Percentiles rank a stretch among this genome's conserved stretches.
These are phyloP conservation scores for Chaetothyriales sp. DNA, from an alignment of 2,329 filamentous ascomycete species.

Conservation along the genomic window DNA sequence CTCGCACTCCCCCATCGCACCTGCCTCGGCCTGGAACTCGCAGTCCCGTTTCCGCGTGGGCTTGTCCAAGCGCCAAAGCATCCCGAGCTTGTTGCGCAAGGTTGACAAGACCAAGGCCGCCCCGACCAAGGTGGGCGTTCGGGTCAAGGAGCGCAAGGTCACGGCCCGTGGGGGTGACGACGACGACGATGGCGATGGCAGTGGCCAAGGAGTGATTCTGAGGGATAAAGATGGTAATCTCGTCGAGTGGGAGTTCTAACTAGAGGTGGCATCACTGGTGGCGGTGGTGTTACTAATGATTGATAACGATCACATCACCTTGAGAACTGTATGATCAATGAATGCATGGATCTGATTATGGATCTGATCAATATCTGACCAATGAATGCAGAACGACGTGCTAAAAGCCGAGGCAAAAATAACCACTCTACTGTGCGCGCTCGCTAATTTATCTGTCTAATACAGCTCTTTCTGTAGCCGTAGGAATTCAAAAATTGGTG, in stretches of 20 bases:
- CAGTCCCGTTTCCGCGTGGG: slow-evolving; percentile 13
- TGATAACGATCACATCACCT: too few species aligned
- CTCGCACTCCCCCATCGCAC: slow-evolving; percentile 15
- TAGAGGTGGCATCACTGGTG: too few species aligned
- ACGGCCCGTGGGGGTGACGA: slow-evolving; percentile 6
- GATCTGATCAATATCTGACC: too few species aligned
- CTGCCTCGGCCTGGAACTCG: not conserved
- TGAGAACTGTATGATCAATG: not conserved
- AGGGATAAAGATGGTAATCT: slow-evolving; percentile 17
- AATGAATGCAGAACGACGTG: too few species aligned
- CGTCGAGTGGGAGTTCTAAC: slow-evolving; percentile 17
- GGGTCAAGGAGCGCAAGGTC: slow-evolving; percentile 16
- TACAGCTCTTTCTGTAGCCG: not conserved
- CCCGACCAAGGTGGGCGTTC: slow-evolving; percentile 13
- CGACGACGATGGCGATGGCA: slow-evolving; percentile 8
- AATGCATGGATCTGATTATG: not conserved
- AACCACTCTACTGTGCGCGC: too few species aligned
- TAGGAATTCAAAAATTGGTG: too few species aligned
- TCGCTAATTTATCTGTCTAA: not conserved
- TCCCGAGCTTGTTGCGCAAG: slow-evolving; percentile 17
- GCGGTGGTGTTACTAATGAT: not conserved
- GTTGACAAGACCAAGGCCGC: slow-evolving; percentile 16
- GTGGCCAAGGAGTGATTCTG: slow-evolving; percentile 6
- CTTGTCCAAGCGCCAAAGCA: slow-evolving; percentile 15
- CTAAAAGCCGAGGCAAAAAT: too few species aligned